These are phyloP conservation scores for Sinapis alba DNA, from an alignment of 441 rosid species.

Conservation along the genomic window DNA sequence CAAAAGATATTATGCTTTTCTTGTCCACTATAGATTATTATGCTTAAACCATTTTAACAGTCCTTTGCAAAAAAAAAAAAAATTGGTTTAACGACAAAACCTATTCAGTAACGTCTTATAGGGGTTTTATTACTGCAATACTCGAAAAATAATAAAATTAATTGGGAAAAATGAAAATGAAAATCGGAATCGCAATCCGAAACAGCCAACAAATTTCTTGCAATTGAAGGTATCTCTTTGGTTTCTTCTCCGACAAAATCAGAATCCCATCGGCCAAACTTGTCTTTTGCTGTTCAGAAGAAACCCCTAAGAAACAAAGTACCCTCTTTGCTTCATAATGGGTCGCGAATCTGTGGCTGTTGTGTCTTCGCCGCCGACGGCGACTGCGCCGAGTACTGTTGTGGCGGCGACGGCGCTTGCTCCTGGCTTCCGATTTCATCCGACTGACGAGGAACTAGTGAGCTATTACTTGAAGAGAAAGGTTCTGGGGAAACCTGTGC, in stretches of 20 bases:
- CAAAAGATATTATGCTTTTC: too few relatives aligned
- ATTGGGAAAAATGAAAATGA: conserved; percentile 2
- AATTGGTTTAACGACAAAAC: background rate
- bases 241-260: conserved; percentile 54
- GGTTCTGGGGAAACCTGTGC: conserved; percentile 64
- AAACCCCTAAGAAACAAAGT: conserved; percentile 24
- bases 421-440: conserved; percentile 92
- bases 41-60: background rate
- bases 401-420: conserved; percentile 66
- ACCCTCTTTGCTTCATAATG: conserved; percentile 34
- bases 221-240: conserved; percentile 59
- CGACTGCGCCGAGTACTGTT: conserved; percentile 10
- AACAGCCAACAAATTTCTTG: conserved; percentile 59
- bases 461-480: conserved; percentile 84
- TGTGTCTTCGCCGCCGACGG: conserved; percentile 27
- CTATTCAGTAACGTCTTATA: background rate
- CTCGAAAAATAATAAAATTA: background rate
- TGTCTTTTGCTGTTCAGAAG: background rate
- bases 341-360: conserved; percentile 46
- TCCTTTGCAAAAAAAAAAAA: background rate
- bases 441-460: conserved; percentile 82
- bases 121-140: conserved; percentile 18
- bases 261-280: conserved; percentile 22
- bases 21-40: too few relatives aligned
- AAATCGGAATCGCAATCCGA: conserved; percentile 32